Percentiles rank a stretch among this genome's conserved stretches.
phyloP scores from a whole-genome alignment of 768 basidiomycete species.

The Cyathus striatus region DNA sequence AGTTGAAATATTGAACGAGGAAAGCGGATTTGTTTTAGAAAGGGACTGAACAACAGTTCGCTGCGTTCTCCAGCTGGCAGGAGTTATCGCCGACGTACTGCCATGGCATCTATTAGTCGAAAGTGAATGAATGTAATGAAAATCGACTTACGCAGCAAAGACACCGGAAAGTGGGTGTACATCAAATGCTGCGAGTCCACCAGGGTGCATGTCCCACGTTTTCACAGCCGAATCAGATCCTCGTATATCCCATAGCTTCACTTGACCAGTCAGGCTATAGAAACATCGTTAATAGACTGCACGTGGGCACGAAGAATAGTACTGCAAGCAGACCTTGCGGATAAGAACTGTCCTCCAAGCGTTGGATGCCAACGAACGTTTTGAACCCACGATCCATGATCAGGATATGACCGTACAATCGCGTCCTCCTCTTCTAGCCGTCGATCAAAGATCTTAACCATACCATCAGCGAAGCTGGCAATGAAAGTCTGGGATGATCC shows the following conservation, averaged over 20 bases:
- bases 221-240: conserved; percentile 51
- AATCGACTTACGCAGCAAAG: conserved; percentile 72
- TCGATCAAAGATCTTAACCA: conserved; percentile 86
- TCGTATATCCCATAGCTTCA: conserved; percentile 89
- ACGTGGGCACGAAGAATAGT: neutral
- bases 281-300: conserved; percentile 1
- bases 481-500: conserved; percentile 76
- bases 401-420: conserved; percentile 70
- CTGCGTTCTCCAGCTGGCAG: conserved; percentile 62
- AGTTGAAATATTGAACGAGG: conserved; percentile 45
- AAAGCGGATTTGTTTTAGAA: conserved; percentile 29
- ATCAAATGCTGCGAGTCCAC: conserved; percentile 82
- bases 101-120: conserved; percentile 5
- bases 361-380: conserved; percentile 83
- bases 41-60: conserved; percentile 59
- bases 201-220: conserved; percentile 59
- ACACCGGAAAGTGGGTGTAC: conserved; percentile 80
- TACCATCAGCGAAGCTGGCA: conserved; percentile 91
- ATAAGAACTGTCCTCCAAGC: conserved; percentile 65
- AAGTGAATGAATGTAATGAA: neutral
- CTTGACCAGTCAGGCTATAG: conserved; percentile 78
- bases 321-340: conserved; percentile 65
- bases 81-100: conserved; percentile 58
- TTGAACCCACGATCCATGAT: conserved; percentile 86
- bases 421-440: conserved; percentile 81